These are phyloP conservation scores for Coemansia sp. DNA, from an alignment of 192 early-diverging fungal genomes.

Conservation along the genomic window DNA sequence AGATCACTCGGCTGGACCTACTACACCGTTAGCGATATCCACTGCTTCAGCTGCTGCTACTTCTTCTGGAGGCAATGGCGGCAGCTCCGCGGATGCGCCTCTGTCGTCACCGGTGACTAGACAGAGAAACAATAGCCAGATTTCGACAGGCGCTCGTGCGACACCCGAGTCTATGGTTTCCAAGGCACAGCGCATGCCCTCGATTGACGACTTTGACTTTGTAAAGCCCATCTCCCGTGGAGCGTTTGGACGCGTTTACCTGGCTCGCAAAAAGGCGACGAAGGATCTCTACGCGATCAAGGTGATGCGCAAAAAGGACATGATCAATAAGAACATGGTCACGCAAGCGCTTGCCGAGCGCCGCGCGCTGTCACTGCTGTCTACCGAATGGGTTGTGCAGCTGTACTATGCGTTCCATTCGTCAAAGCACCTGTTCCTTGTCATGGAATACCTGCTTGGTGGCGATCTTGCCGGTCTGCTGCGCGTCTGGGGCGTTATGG, in stretches of 20 bases:
- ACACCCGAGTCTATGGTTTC: conserved; percentile 26
- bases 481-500: conserved; percentile 74
- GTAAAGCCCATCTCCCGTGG: conserved; percentile 94
- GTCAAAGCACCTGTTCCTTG: conserved; percentile 83
- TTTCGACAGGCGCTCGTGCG: conserved; percentile 31
- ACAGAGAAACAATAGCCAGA: conserved; percentile 48
- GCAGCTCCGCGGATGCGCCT: conserved; percentile 15
- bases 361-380: conserved; percentile 74
- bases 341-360: conserved; percentile 86
- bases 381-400: conserved; percentile 86
- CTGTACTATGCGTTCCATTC: conserved; percentile 93
- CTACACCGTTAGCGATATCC: neutral
- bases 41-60: too few species aligned
- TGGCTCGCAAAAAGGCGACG: conserved; percentile 82
- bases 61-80: conserved; percentile 23
- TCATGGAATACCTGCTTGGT: conserved; percentile 90
- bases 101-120: conserved; percentile 39
- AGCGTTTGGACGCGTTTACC: conserved; percentile 89
- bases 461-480: conserved; percentile 81
- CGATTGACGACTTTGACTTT: conserved; percentile 91
- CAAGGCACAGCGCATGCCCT: conserved; percentile 67
- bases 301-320: conserved; percentile 88
- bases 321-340: conserved; percentile 97
- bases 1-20: conserved; percentile 3
- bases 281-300: conserved; percentile 91